A percentile compares a stretch with the other conserved stretches of the same genome.
phyloP scores from a whole-genome alignment of 495 filamentous ascomycete species.

The Hypoxylon rickii region DNA sequence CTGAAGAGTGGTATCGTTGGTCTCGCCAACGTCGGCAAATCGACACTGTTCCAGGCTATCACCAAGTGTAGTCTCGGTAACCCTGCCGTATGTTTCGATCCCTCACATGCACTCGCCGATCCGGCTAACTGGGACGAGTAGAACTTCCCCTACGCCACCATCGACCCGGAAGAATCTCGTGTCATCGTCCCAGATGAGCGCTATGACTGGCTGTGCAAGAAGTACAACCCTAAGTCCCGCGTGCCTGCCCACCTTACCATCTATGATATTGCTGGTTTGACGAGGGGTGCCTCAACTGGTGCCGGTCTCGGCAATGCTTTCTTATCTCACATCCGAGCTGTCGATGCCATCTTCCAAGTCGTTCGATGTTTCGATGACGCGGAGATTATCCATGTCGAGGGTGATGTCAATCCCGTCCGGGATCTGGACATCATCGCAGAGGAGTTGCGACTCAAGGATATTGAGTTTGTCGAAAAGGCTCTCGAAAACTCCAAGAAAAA shows the following conservation, averaged over 20 bases:
- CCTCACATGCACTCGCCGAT: constrained; percentile 11
- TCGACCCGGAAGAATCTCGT: constrained; percentile 97
- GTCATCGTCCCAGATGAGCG: constrained; percentile 97
- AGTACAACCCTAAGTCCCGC: constrained; percentile 94
- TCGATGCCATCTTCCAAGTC: constrained; percentile 99
- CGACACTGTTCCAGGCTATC: constrained; percentile 98
- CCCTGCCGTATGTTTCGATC: constrained; percentile 70
- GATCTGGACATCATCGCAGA: constrained; percentile 97
- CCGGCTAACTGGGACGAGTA: constrained; percentile 39
- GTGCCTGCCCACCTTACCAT: constrained; percentile 98
- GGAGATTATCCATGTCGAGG: constrained; percentile 99
- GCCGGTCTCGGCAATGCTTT: constrained; percentile 98
- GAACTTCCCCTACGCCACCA: constrained; percentile 99
- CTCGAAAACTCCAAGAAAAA: constrained; percentile 88
- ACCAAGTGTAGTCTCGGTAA: constrained; percentile 98
- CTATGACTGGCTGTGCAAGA: constrained; percentile 92
- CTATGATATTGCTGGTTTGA: constrained; percentile 98
- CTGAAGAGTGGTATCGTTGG: constrained; percentile 99
- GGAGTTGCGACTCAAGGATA: constrained; percentile 96
- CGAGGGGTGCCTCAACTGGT: constrained; percentile 93
- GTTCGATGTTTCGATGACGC: constrained; percentile 99
- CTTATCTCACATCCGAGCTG: constrained; percentile 97
- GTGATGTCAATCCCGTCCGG: constrained; percentile 91
- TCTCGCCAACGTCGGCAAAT: constrained; percentile 99
- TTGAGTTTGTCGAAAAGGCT: constrained; percentile 97